Base-by-base conservation (phyloP, 441 rosid species). In the Francoa sonchifolia region DNA sequence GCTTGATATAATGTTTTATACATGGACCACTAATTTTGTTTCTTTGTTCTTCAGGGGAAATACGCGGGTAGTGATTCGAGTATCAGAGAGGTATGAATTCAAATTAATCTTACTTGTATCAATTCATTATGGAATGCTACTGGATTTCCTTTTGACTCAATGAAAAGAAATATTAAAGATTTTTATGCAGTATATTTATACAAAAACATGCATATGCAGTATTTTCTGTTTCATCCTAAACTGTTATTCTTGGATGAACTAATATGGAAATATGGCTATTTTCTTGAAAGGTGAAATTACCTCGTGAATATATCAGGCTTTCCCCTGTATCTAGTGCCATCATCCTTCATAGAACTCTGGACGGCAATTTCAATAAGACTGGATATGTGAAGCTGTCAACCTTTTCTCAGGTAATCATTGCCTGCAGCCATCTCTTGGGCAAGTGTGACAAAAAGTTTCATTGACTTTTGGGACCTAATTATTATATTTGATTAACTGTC, bases 241-340 rank as follows among this genome's bases (percentile, higher is more conserved):
- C n/a, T n/a, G n/a, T 19, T 47, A 29, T 25, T 42, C 22, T 44
- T 39, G 21, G 12, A 42, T 30, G 37, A 26, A 18, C 30, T 57
- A 36, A 57, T 27, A 29, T 44, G 29, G 37, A 14, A 19, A 42
- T 19, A 30, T 38, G 15, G 36, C 32, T 17, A 28, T 48, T 9
- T 50, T 19, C 61, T 26, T 68, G 59, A n/a, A 62, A 87, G 96
- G 79, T 87, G 57, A 68, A 68, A 48, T 44, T 87, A 47, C 75
- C 82, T 11, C 86, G 86, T 8, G 94, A 76, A 52, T 62, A 72
- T 69, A 80, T 82, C 48, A 82, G 58, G 62, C 63, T 87, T 34
- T 87, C 94, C 39, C 82, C 89, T 0, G 66, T 87, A 62, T 77
- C 88, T 15, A 79, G 80, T 50, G 60, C 92, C 34, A 66, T 87